Base-by-base conservation (phyloP, 306 rosid genomes). In the Fagus sylvatica region DNA sequence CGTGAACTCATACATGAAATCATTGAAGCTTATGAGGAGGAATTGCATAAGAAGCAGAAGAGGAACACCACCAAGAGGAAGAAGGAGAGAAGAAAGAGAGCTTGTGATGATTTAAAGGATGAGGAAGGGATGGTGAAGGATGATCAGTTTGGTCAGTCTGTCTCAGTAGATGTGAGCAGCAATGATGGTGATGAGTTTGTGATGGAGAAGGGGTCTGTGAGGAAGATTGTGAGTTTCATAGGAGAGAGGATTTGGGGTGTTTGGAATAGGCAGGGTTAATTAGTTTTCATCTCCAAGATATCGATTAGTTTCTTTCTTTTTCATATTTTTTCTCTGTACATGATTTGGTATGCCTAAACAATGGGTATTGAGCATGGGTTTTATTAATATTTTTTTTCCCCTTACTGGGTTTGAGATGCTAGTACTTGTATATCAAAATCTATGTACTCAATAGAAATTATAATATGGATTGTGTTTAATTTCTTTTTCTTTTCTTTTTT, bases 1-100 rank as follows among this genome's bases (percentile, higher is more conserved):
- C 87, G 81, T 33, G 75, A 79, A 65, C 75, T 83, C 19, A 83
- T 83, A 37, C 80, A 83, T 8, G 87, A 83, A 33, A 75, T 79
- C 19, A 75, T 83, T n/a, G 87, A 83, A 77, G 87, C 84, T 60
- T 79, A 83, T 28, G 87, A 83, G 68, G 87, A 75, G 13, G 73
- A 76, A 3, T 40, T 75, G 75, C 28, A 17, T 17, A 77, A 68
- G 86, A 66, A 65, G 69, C 79, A 71, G 53, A 77, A 22, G 77
- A 3, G 2, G 16, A 79, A 65, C 76, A 66, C 4, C 69, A 32
- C 64, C 17, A 79, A 59, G 81, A 46, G 36, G 22, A 83, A 56
- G 87, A 84, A 33, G 36, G 70, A 19, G 49, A 80, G 32, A 66
- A 66, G 71, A 56, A 65, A 39, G 75, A 67, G 55, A 17, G 56